Conservation (phyloP, 345 rosid species). For the Mangifera indica region DNA sequence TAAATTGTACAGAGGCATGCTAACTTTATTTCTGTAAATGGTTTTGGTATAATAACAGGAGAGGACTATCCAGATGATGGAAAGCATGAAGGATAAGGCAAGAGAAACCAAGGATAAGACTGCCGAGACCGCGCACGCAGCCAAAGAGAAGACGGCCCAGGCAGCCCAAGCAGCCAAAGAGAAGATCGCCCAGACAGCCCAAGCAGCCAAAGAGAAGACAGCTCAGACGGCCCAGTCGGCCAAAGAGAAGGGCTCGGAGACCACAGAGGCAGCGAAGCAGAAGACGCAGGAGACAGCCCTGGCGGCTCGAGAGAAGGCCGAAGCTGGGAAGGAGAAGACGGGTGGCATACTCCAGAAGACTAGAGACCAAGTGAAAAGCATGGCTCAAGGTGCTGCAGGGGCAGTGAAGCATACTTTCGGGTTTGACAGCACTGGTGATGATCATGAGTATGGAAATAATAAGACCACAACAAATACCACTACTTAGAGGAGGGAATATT, state of each 20-base stretch:
- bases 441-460: neutral
- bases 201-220: constrained; percentile 25
- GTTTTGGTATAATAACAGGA: constrained; percentile 25
- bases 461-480: too few relatives aligned
- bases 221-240: constrained; percentile 6
- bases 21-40: neutral
- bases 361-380: constrained; percentile 56
- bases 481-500: too few relatives aligned
- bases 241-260: constrained; percentile 33
- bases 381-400: constrained; percentile 58
- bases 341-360: constrained; percentile 49
- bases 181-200: too few relatives aligned
- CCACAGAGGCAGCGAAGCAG: constrained; percentile 36
- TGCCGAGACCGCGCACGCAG: too few relatives aligned
- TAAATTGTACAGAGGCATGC: too few relatives aligned
- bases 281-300: constrained; percentile 31
- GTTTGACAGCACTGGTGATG: constrained; percentile 37
- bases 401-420: constrained; percentile 61
- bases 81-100: constrained; percentile 28
- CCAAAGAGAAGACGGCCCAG: too few relatives aligned
- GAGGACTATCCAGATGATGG: constrained; percentile 29
- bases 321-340: constrained; percentile 47
- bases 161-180: too few relatives aligned
- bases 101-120: constrained; percentile 35
- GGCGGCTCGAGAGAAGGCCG: constrained; percentile 37